These are phyloP conservation scores for Leccinum subrobustum DNA, from an alignment of 1,284 basidiomycete genomes.

Conservation along the genomic window DNA sequence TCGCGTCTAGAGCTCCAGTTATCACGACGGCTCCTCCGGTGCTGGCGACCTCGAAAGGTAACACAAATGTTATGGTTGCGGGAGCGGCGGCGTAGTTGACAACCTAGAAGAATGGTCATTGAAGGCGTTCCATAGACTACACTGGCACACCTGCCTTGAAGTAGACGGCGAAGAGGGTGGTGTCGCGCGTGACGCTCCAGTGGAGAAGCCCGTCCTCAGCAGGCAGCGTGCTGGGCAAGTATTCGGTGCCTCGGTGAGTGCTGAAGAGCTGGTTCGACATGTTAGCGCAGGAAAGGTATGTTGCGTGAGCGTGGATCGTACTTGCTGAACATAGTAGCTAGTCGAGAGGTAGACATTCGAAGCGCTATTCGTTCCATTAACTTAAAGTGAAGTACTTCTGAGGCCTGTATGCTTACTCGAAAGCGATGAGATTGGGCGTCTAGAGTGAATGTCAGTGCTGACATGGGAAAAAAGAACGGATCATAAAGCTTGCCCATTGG, in stretches of 20 bases:
- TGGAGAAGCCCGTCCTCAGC: constrained; percentile 45
- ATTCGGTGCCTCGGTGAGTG: constrained; percentile 57
- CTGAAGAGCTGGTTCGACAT: constrained; percentile 52
- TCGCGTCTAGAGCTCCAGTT: constrained; percentile 45
- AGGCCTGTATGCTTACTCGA: constrained; percentile 49
- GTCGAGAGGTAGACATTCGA: constrained; percentile 55
- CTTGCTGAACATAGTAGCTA: constrained; percentile 64
- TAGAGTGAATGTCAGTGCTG: constrained; percentile 3
- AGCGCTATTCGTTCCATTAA: constrained; percentile 40
- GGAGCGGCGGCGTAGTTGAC: constrained; percentile 47
- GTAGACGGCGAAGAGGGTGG: constrained; percentile 41
- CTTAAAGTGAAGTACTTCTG: constrained; percentile 2
- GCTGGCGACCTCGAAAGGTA: constrained; percentile 51
- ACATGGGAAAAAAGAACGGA: constrained; percentile 14
- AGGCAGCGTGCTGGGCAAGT: constrained; percentile 63
- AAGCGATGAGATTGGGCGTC: constrained; percentile 65
- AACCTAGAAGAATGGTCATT: constrained; percentile 37
- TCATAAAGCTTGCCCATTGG: constrained; percentile 54
- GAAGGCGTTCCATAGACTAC: not conserved
- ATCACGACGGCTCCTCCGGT: constrained; percentile 47
- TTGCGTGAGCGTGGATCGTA: constrained; percentile 15
- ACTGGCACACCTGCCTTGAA: constrained; percentile 48
- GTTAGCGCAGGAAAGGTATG: constrained; percentile 7
- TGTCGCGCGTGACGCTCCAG: constrained; percentile 59
- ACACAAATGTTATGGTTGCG: constrained; percentile 46